Conservation (phyloP, 139 green algal genomes). For the Tetraselmis chui region DNA sequence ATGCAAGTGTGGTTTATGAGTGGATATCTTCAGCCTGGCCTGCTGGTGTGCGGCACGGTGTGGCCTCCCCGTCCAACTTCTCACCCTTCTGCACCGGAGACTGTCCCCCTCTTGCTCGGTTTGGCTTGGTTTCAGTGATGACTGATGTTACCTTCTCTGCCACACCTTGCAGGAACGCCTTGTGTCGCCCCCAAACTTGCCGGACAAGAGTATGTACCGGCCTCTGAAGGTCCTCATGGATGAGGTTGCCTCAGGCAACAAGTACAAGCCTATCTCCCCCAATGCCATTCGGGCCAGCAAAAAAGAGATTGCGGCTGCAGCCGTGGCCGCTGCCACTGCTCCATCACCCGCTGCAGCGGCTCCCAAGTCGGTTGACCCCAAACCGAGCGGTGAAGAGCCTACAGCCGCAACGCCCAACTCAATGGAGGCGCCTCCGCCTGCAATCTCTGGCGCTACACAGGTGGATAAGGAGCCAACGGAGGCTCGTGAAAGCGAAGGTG, state of each 20-base stretch:
- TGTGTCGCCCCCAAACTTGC: constrained; percentile 35
- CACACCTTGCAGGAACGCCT: background rate
- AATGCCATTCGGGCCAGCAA: background rate
- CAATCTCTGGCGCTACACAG: too few relatives aligned
- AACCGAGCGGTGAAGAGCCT: too few relatives aligned
- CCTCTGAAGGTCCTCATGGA: background rate
- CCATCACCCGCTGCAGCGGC: too few relatives aligned
- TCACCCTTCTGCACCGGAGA: background rate
- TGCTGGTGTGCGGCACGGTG: constrained; percentile 33
- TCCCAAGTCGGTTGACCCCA: too few relatives aligned
- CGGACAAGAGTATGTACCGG: background rate
- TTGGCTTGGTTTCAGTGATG: background rate
- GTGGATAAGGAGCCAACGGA: too few relatives aligned
- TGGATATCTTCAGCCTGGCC: constrained; percentile 18
- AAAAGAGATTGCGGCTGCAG: background rate
- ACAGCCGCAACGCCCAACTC: too few relatives aligned
- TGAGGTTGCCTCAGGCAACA: background rate
- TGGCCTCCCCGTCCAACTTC: constrained; percentile 31
- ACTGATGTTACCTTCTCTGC: background rate
- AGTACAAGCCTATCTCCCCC: background rate
- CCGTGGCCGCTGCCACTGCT: too few relatives aligned
- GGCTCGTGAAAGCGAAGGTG: too few relatives aligned
- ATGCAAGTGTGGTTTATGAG: constrained; percentile 28
- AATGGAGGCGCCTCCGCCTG: too few relatives aligned
- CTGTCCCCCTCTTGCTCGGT: background rate